These are phyloP conservation scores for Candida sakaeoensis DNA, from an alignment of 805 yeast species.

Conservation along the genomic window DNA sequence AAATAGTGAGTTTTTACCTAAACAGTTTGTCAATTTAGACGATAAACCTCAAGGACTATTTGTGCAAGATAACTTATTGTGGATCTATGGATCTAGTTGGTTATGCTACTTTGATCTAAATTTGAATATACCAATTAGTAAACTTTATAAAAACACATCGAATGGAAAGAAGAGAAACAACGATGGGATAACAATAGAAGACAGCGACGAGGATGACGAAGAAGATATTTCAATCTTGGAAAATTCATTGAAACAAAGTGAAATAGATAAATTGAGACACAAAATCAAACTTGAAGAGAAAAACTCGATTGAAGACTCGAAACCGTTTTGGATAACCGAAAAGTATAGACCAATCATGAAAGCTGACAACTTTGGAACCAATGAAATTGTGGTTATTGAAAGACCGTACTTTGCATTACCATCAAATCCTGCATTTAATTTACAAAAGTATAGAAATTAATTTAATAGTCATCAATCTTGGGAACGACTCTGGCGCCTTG, in stretches of 20 bases:
- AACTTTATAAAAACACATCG: constrained; percentile 22
- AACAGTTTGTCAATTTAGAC: constrained; percentile 49
- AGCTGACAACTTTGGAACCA: constrained; percentile 51
- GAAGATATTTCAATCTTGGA: constrained; percentile 25
- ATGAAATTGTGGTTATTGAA: constrained; percentile 71
- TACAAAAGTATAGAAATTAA: constrained; percentile 40
- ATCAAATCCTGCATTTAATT: constrained; percentile 60
- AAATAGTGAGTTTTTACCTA: constrained; percentile 74
- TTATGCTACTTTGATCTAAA: constrained; percentile 67
- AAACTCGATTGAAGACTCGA: constrained; percentile 22
- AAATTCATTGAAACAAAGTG: constrained; percentile 26
- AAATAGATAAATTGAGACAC: constrained; percentile 31
- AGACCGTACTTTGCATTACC: constrained; percentile 61
- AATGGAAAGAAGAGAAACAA: constrained; percentile 39
- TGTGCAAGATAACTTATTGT: constrained; percentile 47
- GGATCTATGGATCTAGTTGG: constrained; percentile 92
- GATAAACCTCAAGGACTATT: constrained; percentile 77
- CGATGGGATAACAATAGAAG: constrained; percentile 37
- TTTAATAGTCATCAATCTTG: constrained; percentile 13
- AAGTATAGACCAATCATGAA: constrained; percentile 71
- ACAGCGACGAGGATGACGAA: constrained; percentile 19
- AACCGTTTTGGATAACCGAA: constrained; percentile 69
- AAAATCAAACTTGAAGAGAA: constrained; percentile 38
- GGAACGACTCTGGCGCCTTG: constrained; percentile 59
- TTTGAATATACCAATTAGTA: constrained; percentile 48